phyloP scores from a whole-genome alignment of 495 filamentous ascomycete species.

The Aspergillus campestris region DNA sequence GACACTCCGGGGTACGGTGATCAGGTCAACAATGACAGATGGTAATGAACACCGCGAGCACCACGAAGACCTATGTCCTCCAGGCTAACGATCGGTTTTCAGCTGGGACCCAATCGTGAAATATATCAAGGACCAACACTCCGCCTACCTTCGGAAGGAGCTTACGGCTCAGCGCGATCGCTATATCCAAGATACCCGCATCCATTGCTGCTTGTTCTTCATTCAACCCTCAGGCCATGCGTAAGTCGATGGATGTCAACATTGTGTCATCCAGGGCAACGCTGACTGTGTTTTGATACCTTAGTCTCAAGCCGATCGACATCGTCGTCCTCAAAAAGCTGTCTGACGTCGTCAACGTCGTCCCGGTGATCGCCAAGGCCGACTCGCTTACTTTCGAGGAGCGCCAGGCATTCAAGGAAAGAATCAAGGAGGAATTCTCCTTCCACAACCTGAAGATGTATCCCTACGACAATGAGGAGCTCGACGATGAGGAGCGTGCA shows the following conservation, averaged over 20 bases:
- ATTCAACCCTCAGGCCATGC: constrained; percentile 98
- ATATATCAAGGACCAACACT: constrained; percentile 99
- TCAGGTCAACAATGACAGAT: constrained; percentile 76
- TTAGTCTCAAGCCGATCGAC: constrained; percentile 87
- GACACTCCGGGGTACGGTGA: constrained; percentile 76
- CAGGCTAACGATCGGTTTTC: constrained; percentile 11
- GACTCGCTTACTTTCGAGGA: constrained; percentile 96
- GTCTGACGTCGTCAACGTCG: constrained; percentile 97
- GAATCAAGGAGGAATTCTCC: constrained; percentile 98
- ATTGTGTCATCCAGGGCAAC: neutral
- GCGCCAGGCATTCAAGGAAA: constrained; percentile 90
- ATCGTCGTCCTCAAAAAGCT: constrained; percentile 99
- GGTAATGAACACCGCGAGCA: constrained; percentile 34
- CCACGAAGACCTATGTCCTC: neutral
- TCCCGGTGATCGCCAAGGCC: constrained; percentile 97
- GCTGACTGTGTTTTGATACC: constrained; percentile 11
- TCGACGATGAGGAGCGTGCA: constrained; percentile 91
- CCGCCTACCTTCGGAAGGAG: constrained; percentile 98
- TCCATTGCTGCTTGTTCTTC: constrained; percentile 99
- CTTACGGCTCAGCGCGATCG: constrained; percentile 99
- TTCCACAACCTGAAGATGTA: constrained; percentile 99
- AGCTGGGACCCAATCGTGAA: constrained; percentile 95
- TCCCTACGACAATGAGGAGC: constrained; percentile 98
- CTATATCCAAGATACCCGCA: constrained; percentile 97
- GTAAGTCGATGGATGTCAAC: constrained; percentile 30